These are phyloP conservation scores for Gynochthodes officinalis DNA, from an alignment of 257 asterid genomes.

Conservation along the genomic window DNA sequence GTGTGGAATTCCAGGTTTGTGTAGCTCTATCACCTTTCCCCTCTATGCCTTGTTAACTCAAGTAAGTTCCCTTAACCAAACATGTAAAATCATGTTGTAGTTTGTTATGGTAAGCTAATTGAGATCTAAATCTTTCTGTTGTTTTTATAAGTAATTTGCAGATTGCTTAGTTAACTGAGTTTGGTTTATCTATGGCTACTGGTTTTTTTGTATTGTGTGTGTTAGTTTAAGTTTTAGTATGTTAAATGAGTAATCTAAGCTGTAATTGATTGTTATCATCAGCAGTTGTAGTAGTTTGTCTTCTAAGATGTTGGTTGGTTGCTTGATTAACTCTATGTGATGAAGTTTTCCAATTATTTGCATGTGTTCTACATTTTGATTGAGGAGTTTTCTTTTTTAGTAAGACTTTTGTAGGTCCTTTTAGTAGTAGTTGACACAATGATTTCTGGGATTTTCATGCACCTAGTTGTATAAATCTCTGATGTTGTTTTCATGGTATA, in stretches of 20 bases:
- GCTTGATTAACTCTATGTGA: neutral
- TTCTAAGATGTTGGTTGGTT: neutral
- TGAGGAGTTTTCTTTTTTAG: neutral
- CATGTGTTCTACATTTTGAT: neutral
- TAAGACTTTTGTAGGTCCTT: neutral
- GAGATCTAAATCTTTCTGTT: too few relatives aligned
- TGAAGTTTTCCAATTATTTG: neutral
- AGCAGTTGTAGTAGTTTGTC: neutral
- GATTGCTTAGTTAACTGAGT: neutral
- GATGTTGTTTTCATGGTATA: neutral
- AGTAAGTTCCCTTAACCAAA: neutral
- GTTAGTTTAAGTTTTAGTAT: neutral
- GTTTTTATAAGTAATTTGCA: too few relatives aligned
- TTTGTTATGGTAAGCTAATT: too few relatives aligned
- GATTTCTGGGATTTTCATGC: neutral
- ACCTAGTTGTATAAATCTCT: neutral
- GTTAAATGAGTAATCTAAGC: neutral
- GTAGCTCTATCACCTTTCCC: slow-evolving; percentile 28
- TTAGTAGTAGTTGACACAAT: neutral
- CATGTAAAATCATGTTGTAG: neutral
- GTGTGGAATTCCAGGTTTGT: slow-evolving; percentile 18
- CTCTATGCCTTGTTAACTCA: slow-evolving; percentile 28
- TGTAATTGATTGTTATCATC: slow-evolving; percentile 1
- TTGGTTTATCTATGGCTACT: neutral
- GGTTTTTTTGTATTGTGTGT: neutral